Evolutionary conservation across 1,284 basidiomycete genomes (phyloP), one percentile per base, ranked within the genome.

Genomic region (Ustilago hordei): DNA sequence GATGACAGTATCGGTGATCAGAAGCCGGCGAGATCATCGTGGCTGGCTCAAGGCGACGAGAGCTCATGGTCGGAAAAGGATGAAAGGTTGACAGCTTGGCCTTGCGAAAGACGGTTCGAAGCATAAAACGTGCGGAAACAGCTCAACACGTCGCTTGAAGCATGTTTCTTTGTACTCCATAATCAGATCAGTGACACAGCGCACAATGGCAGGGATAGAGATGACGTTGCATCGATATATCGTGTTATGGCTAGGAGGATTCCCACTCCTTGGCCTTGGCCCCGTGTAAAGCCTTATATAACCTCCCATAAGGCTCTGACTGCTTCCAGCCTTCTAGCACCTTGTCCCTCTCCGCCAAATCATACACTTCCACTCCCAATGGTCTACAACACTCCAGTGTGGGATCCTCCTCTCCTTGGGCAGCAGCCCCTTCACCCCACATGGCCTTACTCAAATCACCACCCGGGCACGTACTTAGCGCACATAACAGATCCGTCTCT

Each of bases 301-400:
- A 13, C 15, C 64, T 50, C 4, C 58, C 64, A 23, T 52, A 52
- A 6, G 54, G 54, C 45, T 67, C 17, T 28, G 64, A 17, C 32
- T 55, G 36, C 6, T 36, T 55, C 64, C 59, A 67, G 0, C 48
- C 54, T 4, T 45, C 6, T 28, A 61, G 34, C 45, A 65, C 62
- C 15, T 41, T 52, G 12, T 56, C 38, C 17, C 32, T 57, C 15
- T 55, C 53, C 4, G 45, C 58, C 32, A 65, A 8, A 48, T 64
- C 68, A 47, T 70, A 74, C 19, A 74, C 71, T 48, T 74, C 60
- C 1, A 74, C 66, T 8, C 60, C 62, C n/a, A 74, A 43, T n/a
- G 71, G 71, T 52, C 66, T 50, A 60, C 66, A 74, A 53, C 71
- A 69, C 48, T 64, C 64, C 28, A 74, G 43, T 41, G 66, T 69